These are phyloP conservation scores for Moricandia moricandioides DNA, from an alignment of 345 rosid genomes.

Conservation along the genomic window DNA sequence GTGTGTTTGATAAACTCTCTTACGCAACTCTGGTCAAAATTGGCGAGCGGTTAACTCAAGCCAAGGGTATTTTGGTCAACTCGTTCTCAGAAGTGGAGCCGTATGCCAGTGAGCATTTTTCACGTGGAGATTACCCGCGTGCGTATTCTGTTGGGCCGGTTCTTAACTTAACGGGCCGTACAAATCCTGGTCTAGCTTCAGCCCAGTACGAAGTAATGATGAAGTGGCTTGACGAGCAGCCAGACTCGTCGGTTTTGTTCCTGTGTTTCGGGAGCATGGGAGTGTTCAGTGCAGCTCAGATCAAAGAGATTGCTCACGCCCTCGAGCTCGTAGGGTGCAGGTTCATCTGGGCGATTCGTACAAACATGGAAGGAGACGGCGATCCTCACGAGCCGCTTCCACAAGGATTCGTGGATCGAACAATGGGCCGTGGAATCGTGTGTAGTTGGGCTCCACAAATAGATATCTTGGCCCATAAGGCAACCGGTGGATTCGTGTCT, in stretches of 20 bases:
- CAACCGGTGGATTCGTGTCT: conserved; percentile 59
- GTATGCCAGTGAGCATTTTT: conserved; percentile 13
- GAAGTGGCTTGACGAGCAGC: conserved; percentile 52
- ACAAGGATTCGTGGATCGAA: conserved; percentile 50
- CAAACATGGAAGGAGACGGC: conserved; percentile 22
- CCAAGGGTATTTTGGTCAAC: conserved; percentile 47
- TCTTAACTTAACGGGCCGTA: conserved; percentile 33
- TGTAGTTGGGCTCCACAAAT: conserved; percentile 67
- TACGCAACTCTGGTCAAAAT: conserved; percentile 4
- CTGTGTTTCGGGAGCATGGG: conserved; percentile 72
- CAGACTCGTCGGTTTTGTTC: conserved; percentile 51
- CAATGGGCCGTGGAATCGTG: conserved; percentile 39
- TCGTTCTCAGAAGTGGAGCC: conserved; percentile 46
- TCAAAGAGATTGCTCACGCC: conserved; percentile 50
- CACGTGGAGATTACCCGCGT: conserved; percentile 1
- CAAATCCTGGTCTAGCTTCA: background rate
- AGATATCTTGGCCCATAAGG: conserved; percentile 42
- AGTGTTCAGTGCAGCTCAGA: conserved; percentile 43
- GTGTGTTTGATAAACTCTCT: conserved; percentile 13
- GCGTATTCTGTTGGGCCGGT: conserved; percentile 56
- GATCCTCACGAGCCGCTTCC: conserved; percentile 44
- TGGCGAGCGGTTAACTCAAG: conserved; percentile 14
- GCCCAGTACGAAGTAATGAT: conserved; percentile 25
- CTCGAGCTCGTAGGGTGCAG: conserved; percentile 42
- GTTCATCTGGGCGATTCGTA: conserved; percentile 50